phyloP scores from a whole-genome alignment of 805 yeast genomes.

The Ogataea henricii region DNA sequence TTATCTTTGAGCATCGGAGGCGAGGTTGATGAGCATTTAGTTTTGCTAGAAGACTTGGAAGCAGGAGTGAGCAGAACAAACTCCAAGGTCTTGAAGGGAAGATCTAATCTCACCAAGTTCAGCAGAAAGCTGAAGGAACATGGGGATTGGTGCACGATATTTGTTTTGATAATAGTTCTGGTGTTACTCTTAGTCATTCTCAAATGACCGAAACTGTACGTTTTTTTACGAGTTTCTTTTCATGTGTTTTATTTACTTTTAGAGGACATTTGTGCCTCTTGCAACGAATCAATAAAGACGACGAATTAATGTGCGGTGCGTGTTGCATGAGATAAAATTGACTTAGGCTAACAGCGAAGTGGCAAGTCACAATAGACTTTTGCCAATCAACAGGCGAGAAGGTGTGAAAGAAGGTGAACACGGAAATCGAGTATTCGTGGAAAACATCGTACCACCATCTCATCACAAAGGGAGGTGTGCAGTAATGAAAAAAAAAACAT shows the following conservation, averaged over 20 bases:
- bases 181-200: slow-evolving; percentile 45
- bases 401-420: neutral
- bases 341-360: neutral
- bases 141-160: slow-evolving; percentile 51
- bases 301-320: neutral
- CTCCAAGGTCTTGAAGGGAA: slow-evolving; percentile 43
- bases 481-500: neutral
- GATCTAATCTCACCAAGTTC: slow-evolving; percentile 40
- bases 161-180: slow-evolving; percentile 44
- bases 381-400: neutral
- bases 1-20: slow-evolving; percentile 48
- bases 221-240: neutral
- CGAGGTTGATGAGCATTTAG: slow-evolving; percentile 51
- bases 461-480: neutral
- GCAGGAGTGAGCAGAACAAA: slow-evolving; percentile 45
- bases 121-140: slow-evolving; percentile 45
- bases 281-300: neutral
- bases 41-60: slow-evolving; percentile 52
- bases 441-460: neutral
- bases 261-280: neutral
- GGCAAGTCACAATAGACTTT: neutral
- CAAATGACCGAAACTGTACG: slow-evolving; percentile 23
- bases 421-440: neutral
- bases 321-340: neutral
- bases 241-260: neutral